These are phyloP conservation scores for Cutaneotrichosporon cutaneum DNA, from an alignment of 1,284 basidiomycete genomes.

Conservation along the genomic window DNA sequence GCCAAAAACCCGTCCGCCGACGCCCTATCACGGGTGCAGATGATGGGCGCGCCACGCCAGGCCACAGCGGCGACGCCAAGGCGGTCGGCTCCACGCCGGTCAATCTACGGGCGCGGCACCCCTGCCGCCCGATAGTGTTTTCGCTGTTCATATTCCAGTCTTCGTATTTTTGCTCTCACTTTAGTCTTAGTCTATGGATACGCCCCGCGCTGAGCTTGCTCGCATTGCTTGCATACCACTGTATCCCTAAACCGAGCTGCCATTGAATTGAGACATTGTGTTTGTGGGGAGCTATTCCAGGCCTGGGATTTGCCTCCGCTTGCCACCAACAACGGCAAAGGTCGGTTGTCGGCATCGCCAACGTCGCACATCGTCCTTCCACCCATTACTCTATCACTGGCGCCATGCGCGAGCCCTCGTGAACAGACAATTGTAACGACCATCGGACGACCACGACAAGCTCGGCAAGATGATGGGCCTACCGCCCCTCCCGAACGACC, in stretches of 20 bases:
- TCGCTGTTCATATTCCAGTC: neutral
- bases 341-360: neutral
- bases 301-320: neutral
- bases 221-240: neutral
- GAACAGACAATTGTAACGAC: neutral
- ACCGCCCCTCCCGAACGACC: slow-evolving; percentile 55
- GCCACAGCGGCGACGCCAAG: slow-evolving; percentile 7
- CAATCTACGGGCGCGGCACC: slow-evolving; percentile 18
- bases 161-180: slow-evolving; percentile 11
- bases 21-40: slow-evolving; percentile 4
- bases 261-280: neutral
- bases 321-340: neutral
- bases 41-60: slow-evolving; percentile 9
- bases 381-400: neutral
- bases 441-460: neutral
- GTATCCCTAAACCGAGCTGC: neutral
- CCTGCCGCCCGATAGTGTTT: slow-evolving; percentile 1
- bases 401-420: slow-evolving; percentile 2
- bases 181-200: slow-evolving; percentile 3
- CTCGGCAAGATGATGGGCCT: neutral
- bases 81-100: slow-evolving; percentile 15
- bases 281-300: neutral
- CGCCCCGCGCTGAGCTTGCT: neutral
- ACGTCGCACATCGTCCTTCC: neutral
- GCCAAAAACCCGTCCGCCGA: slow-evolving; percentile 18